Evolutionary conservation across 257 asterid species (phyloP), one percentile per base, ranked within the genome.

Genomic region (Solanum corneliomulleri): DNA sequence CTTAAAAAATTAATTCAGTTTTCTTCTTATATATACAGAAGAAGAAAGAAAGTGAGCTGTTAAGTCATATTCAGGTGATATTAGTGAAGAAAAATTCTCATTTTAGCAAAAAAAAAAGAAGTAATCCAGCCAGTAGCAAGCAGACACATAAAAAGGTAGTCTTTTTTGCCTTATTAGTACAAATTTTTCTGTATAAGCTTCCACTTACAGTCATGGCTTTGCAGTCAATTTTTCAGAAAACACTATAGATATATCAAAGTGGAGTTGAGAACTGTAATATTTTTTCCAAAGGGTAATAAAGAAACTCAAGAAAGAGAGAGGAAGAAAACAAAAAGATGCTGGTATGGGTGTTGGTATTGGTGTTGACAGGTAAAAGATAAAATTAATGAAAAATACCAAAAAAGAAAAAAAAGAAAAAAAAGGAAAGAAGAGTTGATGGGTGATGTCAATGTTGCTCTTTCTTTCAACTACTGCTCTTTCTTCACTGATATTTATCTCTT

Each of bases 381-480:
- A 60, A 82, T 47, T 68, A 49, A 18, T 87, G 49, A 85, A 71
- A 37, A 77, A 45, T 39, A 21, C 14, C 35, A 33, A 82, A 84
- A 85, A 33, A 82, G 52, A 71, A 58, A 16, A 16, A 31, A 33
- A 33, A 31, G 27, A 27, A 9, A 12, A 0, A 75, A n/a, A 8
- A 9, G 8, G 64, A 58, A 80, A 89, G 82, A 47, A 39, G 62
- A 86, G 84, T 87, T 85, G 71, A 90, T 80, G 90, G 75, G 88
- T 89, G 87, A 82, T 83, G 89, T 56, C 71, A 81, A 85, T 87
- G 82, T 27, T 77, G 89, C 83, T 86, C 89, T 90, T 89, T 91
- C 89, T 84, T 88, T 68, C 89, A 90, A 88, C 90, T 74, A 85
- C 91, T 88, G 71, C 71, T 89, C 89, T 87, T 86, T 80, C 86